Base-by-base conservation (phyloP, 306 rosid genomes). In the Styphnolobium japonicum region DNA sequence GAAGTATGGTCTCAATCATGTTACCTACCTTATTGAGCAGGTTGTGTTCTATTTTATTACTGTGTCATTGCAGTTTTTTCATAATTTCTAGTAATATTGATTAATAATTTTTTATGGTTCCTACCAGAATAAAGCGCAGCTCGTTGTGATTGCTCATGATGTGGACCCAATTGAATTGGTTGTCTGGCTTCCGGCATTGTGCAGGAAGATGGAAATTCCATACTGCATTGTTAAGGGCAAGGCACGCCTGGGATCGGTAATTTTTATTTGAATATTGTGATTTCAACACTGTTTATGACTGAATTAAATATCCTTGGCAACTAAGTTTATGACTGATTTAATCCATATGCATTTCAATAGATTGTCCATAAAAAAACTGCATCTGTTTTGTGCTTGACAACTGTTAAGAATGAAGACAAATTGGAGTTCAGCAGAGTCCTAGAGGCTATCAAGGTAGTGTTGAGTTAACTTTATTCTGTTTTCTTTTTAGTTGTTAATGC, bases 201-300 rank as follows among this genome's bases (percentile, higher is more conserved):
- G 97, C 79, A 87, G 97, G 83, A 92, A 92, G 78, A 92, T 92
- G 97, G 97, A 92, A 75, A 90, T 92, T 39, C 97, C 97, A 0
- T 90, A 92, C 82, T 92, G 97, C 90, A 92, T 92, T 12, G 97
- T 92, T 39, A 92, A 90, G 85, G 97, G 97, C n/a, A 92, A 90
- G 83, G 87, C 97, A 1, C 93, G 97, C 15, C 46, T 92, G 37
- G 97, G 97, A 82, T 57, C 95, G 33, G 97, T 92, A 90, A 65
- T 33, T 18, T 7, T 23, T 6, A 15, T 31, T 14, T 9, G 12
- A 9, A 62, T 11, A 16, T 33, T n/a, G 4, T 27, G 1, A 6
- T 69, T 7, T 51, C 0, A 8, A 4, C n/a, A 0, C n/a, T 14
- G 1, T 78, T 12, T 15, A 4, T 10, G 10, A 7, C n/a, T 8